These are phyloP conservation scores for Fusarium udum DNA, from an alignment of 2,329 filamentous ascomycete species.

Conservation along the genomic window DNA sequence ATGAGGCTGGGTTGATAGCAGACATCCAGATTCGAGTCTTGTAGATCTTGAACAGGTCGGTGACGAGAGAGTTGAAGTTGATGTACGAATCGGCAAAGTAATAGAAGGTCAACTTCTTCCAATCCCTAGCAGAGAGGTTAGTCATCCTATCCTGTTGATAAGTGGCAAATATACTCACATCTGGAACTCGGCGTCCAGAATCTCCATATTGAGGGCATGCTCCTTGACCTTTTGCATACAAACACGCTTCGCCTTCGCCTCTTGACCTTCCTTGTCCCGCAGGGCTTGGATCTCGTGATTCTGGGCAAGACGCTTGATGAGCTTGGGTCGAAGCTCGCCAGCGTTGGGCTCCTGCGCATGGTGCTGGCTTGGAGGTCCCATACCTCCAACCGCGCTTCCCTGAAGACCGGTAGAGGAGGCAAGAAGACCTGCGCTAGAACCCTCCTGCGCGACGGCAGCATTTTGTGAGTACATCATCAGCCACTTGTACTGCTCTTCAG, in stretches of 20 bases:
- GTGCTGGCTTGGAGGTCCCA: constrained; percentile 79
- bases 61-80: constrained; percentile 98
- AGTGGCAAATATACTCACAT: constrained; percentile 72
- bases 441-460: constrained; percentile 70
- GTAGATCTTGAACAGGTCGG: constrained; percentile 98
- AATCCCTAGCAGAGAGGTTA: constrained; percentile 73
- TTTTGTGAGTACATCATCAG: constrained; percentile 97
- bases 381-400: constrained; percentile 78
- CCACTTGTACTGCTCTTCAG: constrained; percentile 97
- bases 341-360: constrained; percentile 75
- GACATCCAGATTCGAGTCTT: constrained; percentile 99
- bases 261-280: constrained; percentile 95
- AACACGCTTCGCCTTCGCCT: constrained; percentile 95
- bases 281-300: constrained; percentile 89
- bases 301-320: constrained; percentile 95
- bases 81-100: constrained; percentile 99
- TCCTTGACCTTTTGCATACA: constrained; percentile 97
- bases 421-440: constrained; percentile 69
- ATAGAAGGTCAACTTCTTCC: constrained; percentile 98
- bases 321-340: constrained; percentile 88
- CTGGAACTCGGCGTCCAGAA: constrained; percentile 97
- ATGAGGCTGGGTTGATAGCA: constrained; percentile 96
- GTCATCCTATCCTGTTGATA: neutral
- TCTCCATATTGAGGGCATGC: constrained; percentile 96
- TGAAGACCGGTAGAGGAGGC: constrained; percentile 71